phyloP scores from a whole-genome alignment of 805 yeast genomes.

The Kazachstania martiniae region DNA sequence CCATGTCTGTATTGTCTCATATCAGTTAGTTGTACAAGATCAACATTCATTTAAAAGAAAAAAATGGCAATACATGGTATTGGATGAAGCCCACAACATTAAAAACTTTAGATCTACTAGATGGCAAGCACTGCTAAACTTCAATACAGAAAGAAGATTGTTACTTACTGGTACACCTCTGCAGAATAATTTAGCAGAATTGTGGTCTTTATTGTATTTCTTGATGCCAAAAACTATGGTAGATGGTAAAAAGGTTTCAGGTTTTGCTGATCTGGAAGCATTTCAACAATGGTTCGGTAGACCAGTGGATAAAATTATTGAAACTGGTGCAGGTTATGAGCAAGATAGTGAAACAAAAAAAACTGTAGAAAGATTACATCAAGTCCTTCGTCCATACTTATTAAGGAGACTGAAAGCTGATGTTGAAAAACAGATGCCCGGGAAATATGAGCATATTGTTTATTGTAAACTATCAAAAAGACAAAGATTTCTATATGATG shows the following conservation, averaged over 20 bases:
- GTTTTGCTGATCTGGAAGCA: slow-evolving; percentile 91
- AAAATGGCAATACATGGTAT: slow-evolving; percentile 91
- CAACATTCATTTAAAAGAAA: slow-evolving; percentile 88
- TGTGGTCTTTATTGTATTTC: slow-evolving; percentile 92
- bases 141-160: slow-evolving; percentile 81
- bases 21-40: slow-evolving; percentile 95
- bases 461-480: slow-evolving; percentile 88
- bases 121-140: slow-evolving; percentile 92
- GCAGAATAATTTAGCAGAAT: slow-evolving; percentile 87
- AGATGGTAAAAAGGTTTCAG: slow-evolving; percentile 39
- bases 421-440: slow-evolving; percentile 99
- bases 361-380: slow-evolving; percentile 83
- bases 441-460: slow-evolving; percentile 87
- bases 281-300: slow-evolving; percentile 98
- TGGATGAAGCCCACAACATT: slow-evolving; percentile 97
- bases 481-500: slow-evolving; percentile 86
- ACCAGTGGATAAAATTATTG: slow-evolving; percentile 88
- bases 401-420: slow-evolving; percentile 88
- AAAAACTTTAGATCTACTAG: slow-evolving; percentile 92
- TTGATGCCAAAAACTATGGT: slow-evolving; percentile 85
- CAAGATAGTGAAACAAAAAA: slow-evolving; percentile 69
- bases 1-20: slow-evolving; percentile 94
- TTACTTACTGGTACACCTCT: slow-evolving; percentile 93
- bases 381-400: slow-evolving; percentile 84
- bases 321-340: slow-evolving; percentile 40